Conservation (phyloP, 805 yeast genomes). For the Monosporozyma solicola region DNA sequence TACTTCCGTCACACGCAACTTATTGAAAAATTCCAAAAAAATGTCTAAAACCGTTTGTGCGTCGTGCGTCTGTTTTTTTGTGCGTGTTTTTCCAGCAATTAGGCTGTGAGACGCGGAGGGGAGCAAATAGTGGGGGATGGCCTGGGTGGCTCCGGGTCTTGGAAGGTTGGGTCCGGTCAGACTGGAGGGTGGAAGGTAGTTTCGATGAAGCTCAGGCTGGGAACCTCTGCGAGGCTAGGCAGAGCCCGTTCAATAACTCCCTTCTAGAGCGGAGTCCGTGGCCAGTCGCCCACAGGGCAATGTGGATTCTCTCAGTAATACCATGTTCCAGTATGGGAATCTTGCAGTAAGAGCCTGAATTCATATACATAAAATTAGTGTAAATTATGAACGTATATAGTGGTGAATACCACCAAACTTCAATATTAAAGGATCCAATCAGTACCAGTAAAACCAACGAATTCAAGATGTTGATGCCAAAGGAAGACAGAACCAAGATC, state of each 20-base stretch:
- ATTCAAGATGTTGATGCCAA: conserved; percentile 92
- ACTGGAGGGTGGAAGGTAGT: no score
- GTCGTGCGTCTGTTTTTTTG: neutral
- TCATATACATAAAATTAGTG: neutral
- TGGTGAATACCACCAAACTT: neutral
- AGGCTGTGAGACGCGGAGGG: neutral
- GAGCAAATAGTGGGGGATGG: neutral
- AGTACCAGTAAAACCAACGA: neutral
- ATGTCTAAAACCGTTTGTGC: neutral
- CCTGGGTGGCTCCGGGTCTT: no score
- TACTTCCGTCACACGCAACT: neutral
- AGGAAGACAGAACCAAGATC: conserved; percentile 98
- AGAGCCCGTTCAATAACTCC: neutral
- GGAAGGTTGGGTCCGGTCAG: no score
- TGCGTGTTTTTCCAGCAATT: no score
- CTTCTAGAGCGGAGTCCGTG: neutral
- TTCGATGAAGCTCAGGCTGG: no score
- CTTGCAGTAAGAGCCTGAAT: neutral
- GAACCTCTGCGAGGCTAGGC: neutral
- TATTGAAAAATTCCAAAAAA: neutral
- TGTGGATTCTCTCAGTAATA: neutral
- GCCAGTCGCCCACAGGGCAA: neutral
- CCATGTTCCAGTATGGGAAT: neutral
- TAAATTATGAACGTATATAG: neutral
- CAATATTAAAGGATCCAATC: neutral